These are phyloP conservation scores for Heterococcus sp. DNA, from an alignment of 108 stramenopile genomes.

Conservation along the genomic window DNA sequence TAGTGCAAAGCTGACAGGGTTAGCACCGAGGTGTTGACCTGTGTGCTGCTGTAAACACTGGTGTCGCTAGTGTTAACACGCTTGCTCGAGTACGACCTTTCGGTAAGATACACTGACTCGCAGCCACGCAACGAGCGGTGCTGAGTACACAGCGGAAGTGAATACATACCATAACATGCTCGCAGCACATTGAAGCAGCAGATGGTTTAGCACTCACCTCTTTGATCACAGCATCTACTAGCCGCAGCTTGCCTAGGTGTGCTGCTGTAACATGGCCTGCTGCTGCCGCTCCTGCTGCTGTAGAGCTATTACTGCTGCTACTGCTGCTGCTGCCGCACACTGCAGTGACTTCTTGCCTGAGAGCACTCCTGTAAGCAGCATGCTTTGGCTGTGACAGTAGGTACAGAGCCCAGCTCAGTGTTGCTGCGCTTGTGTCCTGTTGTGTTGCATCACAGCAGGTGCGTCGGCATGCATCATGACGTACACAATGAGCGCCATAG, in stretches of 20 bases:
- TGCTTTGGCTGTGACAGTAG: constrained; percentile 65
- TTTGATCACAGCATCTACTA: constrained; percentile 71
- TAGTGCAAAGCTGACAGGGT: too few relatives aligned
- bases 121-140: too few relatives aligned
- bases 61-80: too few relatives aligned
- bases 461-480: neutral
- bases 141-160: too few relatives aligned
- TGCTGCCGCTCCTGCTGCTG: neutral
- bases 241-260: constrained; percentile 62
- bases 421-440: constrained; percentile 85
- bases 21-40: too few relatives aligned
- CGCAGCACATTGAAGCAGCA: too few relatives aligned
- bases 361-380: neutral
- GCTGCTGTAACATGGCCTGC: constrained; percentile 47
- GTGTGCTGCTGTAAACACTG: too few relatives aligned
- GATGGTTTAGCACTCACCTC: neutral
- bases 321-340: neutral
- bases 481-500: too few relatives aligned
- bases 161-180: too few relatives aligned
- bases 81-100: too few relatives aligned
- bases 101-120: too few relatives aligned
- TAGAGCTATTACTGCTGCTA: too few relatives aligned
- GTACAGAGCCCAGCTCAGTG: constrained; percentile 84
- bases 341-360: neutral
- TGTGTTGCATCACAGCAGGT: neutral